These are phyloP conservation scores for Thalassia testudinum DNA, from an alignment of 116 monocot genomes.

Conservation along the genomic window DNA sequence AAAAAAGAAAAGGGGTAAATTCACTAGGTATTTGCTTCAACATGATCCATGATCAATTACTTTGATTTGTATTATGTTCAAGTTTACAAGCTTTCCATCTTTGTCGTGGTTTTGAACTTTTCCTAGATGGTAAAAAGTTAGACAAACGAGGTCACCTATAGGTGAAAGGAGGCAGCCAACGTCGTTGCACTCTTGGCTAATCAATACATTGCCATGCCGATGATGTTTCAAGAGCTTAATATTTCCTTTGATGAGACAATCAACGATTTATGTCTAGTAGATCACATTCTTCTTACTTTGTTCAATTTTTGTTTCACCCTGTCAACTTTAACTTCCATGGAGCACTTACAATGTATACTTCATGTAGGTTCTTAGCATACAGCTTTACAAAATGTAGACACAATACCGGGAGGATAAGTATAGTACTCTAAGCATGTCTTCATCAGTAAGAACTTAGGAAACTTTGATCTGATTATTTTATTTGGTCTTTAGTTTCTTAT, in stretches of 20 bases:
- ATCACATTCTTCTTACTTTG: background rate
- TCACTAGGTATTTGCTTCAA: no score
- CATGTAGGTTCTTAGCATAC: constrained; percentile 67
- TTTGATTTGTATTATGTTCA: no score
- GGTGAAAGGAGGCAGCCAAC: no score
- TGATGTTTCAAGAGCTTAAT: constrained; percentile 87
- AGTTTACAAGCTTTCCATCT: no score
- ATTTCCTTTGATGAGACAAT: constrained; percentile 90
- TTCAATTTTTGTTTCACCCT: background rate
- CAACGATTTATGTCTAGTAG: constrained; percentile 79
- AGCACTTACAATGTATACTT: constrained; percentile 3
- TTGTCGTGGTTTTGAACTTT: no score
- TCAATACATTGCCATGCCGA: constrained; percentile 19
- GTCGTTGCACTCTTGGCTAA: no score
- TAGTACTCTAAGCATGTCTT: constrained; percentile 66
- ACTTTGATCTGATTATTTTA: background rate
- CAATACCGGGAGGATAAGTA: constrained; percentile 94
- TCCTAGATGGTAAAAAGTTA: no score
- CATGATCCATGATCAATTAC: no score
- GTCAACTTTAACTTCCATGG: background rate
- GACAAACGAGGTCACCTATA: no score
- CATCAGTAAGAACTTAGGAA: constrained; percentile 32
- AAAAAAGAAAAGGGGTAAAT: no score
- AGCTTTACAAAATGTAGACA: constrained; percentile 73
- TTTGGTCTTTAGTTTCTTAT: background rate